Evolutionary conservation across 176 grass and related monocot species (phyloP).

Genomic region (Oryza punctata): DNA sequence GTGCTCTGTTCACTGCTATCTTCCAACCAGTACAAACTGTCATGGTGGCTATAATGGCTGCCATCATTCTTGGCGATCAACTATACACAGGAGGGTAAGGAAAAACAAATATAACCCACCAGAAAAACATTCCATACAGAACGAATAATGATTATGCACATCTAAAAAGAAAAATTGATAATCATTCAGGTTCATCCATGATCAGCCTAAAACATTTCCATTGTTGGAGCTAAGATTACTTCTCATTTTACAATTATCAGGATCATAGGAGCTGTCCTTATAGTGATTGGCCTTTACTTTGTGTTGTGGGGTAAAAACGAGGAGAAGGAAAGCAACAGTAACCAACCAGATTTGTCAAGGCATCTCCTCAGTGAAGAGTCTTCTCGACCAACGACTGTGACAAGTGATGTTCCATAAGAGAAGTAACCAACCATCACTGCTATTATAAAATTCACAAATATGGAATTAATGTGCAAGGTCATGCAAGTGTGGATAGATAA

Average conservation of each 20-base stretch:
- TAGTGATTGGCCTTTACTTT: conserved; percentile 67
- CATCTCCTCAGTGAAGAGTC: conserved; percentile 45
- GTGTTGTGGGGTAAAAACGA: conserved; percentile 65
- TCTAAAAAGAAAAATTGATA: background rate
- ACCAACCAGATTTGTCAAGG: conserved; percentile 47
- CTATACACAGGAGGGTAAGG: conserved; percentile 73
- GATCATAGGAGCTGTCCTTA: conserved; percentile 57
- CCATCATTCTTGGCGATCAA: conserved; percentile 61
- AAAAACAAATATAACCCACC: background rate
- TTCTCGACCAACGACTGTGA: conserved; percentile 17
- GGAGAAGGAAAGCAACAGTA: conserved; percentile 47
- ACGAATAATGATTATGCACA: background rate
- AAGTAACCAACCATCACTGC: background rate
- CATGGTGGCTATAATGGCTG: conserved; percentile 59
- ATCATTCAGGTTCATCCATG: background rate
- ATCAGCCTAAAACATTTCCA: background rate
- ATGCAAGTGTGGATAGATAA: background rate
- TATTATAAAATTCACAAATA: background rate
- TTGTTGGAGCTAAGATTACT: background rate
- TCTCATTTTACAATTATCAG: conserved; percentile 34
- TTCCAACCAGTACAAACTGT: conserved; percentile 78
- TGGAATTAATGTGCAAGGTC: background rate
- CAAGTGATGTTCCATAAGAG: conserved; percentile 33
- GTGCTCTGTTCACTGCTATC: conserved; percentile 65
- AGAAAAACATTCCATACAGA: background rate